A percentile compares a stretch with the other conserved stretches of the same genome.
Conservation (phyloP, 805 yeast genomes). For the Millerozyma acaciae region DNA sequence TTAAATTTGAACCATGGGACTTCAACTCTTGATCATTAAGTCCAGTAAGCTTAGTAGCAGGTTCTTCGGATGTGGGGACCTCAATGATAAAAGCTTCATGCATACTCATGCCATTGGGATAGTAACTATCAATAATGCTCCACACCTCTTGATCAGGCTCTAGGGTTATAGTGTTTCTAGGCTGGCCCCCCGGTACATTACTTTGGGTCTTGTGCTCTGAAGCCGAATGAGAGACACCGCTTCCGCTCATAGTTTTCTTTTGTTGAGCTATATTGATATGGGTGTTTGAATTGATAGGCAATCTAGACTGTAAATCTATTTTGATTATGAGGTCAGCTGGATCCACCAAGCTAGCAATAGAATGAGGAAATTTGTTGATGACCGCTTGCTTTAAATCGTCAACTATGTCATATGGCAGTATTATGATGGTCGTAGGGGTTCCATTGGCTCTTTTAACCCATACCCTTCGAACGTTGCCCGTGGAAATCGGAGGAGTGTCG, state of each 20-base stretch:
- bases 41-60: no score
- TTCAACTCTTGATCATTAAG: no score
- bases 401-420: conserved; percentile 59
- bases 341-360: conserved; percentile 57
- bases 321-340: conserved; percentile 61
- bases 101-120: conserved; percentile 66
- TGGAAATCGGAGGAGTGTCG: no score
- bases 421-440: conserved; percentile 66
- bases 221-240: no score
- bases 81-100: conserved; percentile 62
- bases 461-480: conserved; percentile 33
- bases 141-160: conserved; percentile 65
- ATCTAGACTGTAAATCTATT: conserved; percentile 17
- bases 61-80: no score
- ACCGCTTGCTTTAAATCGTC: conserved; percentile 78
- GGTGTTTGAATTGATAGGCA: conserved; percentile 2
- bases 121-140: conserved; percentile 54
- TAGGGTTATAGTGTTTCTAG: conserved; percentile 14
- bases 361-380: conserved; percentile 61
- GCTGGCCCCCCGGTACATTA: background rate
- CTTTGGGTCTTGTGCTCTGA: background rate
- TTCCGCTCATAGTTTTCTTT: no score
- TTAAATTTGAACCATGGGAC: no score
- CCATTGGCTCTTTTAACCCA: conserved; percentile 53
- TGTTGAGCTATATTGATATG: background rate